These are phyloP conservation scores for Collybiopsis confluens DNA, from an alignment of 768 basidiomycete genomes.

Conservation along the genomic window DNA sequence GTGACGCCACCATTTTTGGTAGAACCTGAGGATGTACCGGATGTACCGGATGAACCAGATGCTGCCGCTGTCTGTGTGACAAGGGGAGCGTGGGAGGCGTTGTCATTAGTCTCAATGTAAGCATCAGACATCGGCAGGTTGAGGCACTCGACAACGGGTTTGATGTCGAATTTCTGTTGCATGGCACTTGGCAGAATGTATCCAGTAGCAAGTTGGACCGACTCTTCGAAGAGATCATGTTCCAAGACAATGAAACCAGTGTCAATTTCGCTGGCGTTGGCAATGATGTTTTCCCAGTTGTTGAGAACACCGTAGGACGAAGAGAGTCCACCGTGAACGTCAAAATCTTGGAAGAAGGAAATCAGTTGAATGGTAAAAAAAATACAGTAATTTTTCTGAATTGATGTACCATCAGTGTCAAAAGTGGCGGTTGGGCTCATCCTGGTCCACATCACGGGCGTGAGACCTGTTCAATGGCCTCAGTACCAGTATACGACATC, in stretches of 20 bases:
- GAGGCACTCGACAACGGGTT: constrained; percentile 69
- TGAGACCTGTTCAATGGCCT: constrained; percentile 34
- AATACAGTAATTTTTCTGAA: constrained; percentile 1
- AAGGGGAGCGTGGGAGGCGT: constrained; percentile 54
- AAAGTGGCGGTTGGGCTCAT: constrained; percentile 57
- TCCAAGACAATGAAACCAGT: constrained; percentile 89
- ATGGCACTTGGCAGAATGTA: constrained; percentile 83
- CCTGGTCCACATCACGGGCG: constrained; percentile 82
- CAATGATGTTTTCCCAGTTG: constrained; percentile 73
- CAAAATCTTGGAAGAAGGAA: constrained; percentile 62
- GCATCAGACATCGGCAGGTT: constrained; percentile 54
- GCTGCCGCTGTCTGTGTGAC: constrained; percentile 25
- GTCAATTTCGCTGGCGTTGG: constrained; percentile 49
- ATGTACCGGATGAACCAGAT: constrained; percentile 24
- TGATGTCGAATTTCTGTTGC: constrained; percentile 63
- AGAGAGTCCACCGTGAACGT: constrained; percentile 64
- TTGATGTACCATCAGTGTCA: constrained; percentile 57
- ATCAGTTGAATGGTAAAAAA: too few relatives aligned
- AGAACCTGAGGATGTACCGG: constrained; percentile 6
- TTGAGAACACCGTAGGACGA: constrained; percentile 55
- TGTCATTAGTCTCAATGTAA: constrained; percentile 82
- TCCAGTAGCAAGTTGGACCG: constrained; percentile 80
- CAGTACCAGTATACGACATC: not conserved
- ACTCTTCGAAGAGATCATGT: constrained; percentile 82
- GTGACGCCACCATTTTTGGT: not conserved